These are phyloP conservation scores for Waltiozyma sp. DNA, from an alignment of 1,139 yeast species.

Conservation along the genomic window DNA sequence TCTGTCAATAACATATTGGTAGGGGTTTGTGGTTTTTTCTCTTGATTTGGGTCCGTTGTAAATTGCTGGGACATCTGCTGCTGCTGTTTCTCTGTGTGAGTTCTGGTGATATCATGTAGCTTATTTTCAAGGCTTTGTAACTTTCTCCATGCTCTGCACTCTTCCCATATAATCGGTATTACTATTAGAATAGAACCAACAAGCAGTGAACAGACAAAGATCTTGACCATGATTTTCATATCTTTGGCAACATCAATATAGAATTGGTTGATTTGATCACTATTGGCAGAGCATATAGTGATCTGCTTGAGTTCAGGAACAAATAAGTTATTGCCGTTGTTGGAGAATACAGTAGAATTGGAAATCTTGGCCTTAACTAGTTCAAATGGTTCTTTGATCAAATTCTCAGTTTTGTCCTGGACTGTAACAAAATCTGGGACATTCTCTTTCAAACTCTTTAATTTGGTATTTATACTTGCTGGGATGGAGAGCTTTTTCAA, in stretches of 20 bases:
- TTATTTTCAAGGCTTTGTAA: conserved; percentile 22
- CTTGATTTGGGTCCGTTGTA: background rate
- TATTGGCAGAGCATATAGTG: conserved; percentile 18
- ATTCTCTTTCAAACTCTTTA: conserved; percentile 34
- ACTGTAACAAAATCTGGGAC: conserved; percentile 52
- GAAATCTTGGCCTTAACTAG: conserved; percentile 32
- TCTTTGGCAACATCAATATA: conserved; percentile 22
- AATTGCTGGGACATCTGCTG: background rate
- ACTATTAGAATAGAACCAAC: conserved; percentile 29
- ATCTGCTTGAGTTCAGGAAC: conserved; percentile 19
- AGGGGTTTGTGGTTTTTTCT: background rate
- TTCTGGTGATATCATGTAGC: background rate
- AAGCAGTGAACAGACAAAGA: conserved; percentile 30
- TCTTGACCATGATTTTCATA: conserved; percentile 25
- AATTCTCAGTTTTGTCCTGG: conserved; percentile 33
- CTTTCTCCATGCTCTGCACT: conserved; percentile 40
- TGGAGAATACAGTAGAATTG: conserved; percentile 17
- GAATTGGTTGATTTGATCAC: conserved; percentile 22
- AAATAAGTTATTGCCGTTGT: conserved; percentile 15
- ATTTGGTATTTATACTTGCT: conserved; percentile 38
- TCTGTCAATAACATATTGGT: conserved; percentile 9
- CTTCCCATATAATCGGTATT: conserved; percentile 33
- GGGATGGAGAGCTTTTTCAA: conserved; percentile 57
- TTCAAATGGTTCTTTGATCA: conserved; percentile 44
- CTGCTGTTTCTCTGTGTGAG: background rate